Evolutionary conservation across 805 yeast genomes (phyloP), one percentile per base, ranked within the genome.

Genomic region (Maudiozyma barnettii): DNA sequence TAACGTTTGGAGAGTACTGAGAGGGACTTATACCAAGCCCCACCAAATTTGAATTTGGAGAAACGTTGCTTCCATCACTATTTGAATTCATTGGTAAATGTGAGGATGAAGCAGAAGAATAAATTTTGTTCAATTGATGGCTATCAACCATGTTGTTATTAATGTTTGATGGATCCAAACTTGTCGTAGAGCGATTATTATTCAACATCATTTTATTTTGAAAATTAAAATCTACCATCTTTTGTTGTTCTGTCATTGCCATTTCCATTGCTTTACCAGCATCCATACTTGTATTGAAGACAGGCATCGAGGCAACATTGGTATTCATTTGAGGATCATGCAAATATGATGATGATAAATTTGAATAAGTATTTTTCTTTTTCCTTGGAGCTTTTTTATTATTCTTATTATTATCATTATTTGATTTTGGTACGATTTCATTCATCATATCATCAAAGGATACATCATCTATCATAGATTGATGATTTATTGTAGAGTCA

Each of bases 381-480:
- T 26, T 26, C 18, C 36, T 33, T 14, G 36, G 36, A 33, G 36
- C 36, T 14, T 33, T 33, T 33, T 16, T 33, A 33, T 33, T 33
- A 1, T 33, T 33, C n/a, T 18, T 8, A 20, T 19, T 19, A 21
- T 18, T 37, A 19, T 37, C 40, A 22, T 47, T 53, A 19, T 48
- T 49, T 6, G 64, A 60, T 41, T 47, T 54, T 16, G 61, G 63
- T 8, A 60, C 64, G 2, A 55, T 52, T 45, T 61, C 64, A 23
- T 50, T 51, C 6, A 39, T 40, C 13, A 33, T 33, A 33, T 31
- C 37, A 35, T 42, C 37, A 20, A 21, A 33, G 14, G 26, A 23
- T 1, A 21, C 8, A 33, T 42, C 31, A 8, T 21, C 26, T 7
- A n/a, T 35, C n/a, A 20, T 12, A 5, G 41, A 26, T 9, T 5